These are phyloP conservation scores for Yamadazyma sp. DNA, from an alignment of 1,139 yeast species.

Conservation along the genomic window DNA sequence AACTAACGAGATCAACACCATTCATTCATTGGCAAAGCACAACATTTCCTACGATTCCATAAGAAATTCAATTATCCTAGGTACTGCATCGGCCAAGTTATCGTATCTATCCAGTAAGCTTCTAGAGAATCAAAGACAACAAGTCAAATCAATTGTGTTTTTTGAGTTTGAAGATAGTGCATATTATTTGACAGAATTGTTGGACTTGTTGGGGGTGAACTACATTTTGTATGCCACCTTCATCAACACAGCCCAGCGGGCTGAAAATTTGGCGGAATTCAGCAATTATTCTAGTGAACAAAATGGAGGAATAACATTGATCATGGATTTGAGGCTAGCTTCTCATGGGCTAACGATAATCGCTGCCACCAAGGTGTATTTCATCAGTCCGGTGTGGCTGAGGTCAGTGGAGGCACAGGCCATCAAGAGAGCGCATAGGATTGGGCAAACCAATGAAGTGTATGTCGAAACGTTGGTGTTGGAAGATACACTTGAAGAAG, in stretches of 20 bases:
- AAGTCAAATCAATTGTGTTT: conserved; percentile 59
- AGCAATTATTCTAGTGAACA: conserved; percentile 32
- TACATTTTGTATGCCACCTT: conserved; percentile 66
- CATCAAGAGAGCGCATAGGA: conserved; percentile 70
- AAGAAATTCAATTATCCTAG: conserved; percentile 42
- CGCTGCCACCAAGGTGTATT: conserved; percentile 67
- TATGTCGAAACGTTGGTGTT: conserved; percentile 66
- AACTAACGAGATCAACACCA: conserved; percentile 19
- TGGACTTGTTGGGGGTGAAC: conserved; percentile 60
- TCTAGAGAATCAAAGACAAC: conserved; percentile 47
- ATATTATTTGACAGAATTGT: conserved; percentile 61
- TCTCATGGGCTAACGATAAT: conserved; percentile 71
- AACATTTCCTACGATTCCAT: conserved; percentile 22
- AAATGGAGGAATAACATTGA: conserved; percentile 51
- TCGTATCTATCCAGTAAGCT: conserved; percentile 57
- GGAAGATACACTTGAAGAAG: conserved; percentile 64
- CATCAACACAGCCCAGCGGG: conserved; percentile 49
- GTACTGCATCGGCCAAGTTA: conserved; percentile 62
- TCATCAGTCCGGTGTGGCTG: conserved; percentile 71
- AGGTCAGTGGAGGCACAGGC: conserved; percentile 72
- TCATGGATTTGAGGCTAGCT: conserved; percentile 69
- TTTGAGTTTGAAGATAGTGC: conserved; percentile 74
- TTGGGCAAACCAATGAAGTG: conserved; percentile 56
- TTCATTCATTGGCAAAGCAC: conserved; percentile 15
- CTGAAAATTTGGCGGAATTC: conserved; percentile 54